Evolutionary conservation across 805 yeast species (phyloP).

Genomic region (Starmerella stigmatis): DNA sequence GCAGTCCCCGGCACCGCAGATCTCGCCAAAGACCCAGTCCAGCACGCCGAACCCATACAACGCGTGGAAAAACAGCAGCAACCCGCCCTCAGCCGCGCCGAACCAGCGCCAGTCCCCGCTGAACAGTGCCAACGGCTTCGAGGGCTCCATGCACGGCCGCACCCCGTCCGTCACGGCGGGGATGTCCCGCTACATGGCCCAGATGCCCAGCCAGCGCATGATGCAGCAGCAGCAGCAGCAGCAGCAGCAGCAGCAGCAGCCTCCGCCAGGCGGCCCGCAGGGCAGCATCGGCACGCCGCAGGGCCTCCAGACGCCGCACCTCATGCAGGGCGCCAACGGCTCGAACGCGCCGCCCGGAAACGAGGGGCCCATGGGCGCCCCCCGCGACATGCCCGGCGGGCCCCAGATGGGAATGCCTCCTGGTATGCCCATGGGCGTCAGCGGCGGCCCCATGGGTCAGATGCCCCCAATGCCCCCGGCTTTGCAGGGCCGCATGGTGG

Average conservation of each 20-base stretch:
- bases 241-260: not conserved
- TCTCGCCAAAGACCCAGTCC: conserved; percentile 4
- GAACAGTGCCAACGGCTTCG: not conserved
- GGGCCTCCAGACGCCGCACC: conserved; percentile 9
- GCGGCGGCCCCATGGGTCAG: not conserved
- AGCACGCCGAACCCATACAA: conserved; percentile 2
- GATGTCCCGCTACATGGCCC: conserved; percentile 5
- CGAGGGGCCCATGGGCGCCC: not conserved
- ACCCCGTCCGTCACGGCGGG: conserved; percentile 5
- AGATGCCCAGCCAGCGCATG: conserved; percentile 5
- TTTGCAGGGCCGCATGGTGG: not conserved
- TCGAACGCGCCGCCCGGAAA: not conserved
- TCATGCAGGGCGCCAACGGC: not conserved
- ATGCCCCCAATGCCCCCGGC: conserved; percentile 1
- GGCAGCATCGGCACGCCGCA: conserved; percentile 4
- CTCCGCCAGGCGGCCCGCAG: not conserved
- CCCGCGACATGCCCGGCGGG: conserved; percentile 1
- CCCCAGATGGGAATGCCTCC: conserved; percentile 1
- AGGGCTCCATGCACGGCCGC: conserved; percentile 2
- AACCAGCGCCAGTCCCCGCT: conserved; percentile 4
- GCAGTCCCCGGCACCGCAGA: conserved; percentile 2
- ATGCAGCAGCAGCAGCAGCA: not conserved
- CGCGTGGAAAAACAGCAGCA: conserved; percentile 3
- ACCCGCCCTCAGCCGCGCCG: not conserved
- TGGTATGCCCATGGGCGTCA: not conserved